Evolutionary conservation across 306 rosid species (phyloP).

Genomic region (Biancaea sappan): DNA sequence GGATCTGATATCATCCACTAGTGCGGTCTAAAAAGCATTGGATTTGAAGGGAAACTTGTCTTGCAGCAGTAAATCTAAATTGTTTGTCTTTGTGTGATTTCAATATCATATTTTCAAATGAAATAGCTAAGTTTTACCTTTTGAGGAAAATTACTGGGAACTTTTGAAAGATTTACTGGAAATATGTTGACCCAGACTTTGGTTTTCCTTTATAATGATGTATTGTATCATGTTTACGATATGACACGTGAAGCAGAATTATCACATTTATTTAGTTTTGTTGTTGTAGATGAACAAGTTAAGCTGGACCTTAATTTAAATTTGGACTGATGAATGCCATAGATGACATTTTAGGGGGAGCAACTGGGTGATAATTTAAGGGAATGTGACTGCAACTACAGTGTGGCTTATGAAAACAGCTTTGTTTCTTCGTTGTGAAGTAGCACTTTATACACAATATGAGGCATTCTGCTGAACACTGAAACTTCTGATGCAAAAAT

Average conservation of each 20-base stretch:
- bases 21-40: not conserved
- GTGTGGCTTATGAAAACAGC: constrained; percentile 15
- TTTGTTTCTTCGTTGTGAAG: constrained; percentile 23
- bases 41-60: not conserved
- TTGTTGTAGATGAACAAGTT: constrained; percentile 5
- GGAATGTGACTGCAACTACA: not conserved
- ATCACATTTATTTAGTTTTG: not conserved
- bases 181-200: not conserved
- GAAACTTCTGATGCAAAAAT: constrained; percentile 1
- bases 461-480: constrained; percentile 12
- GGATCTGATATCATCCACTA: not conserved
- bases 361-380: not conserved
- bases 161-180: constrained; percentile 11
- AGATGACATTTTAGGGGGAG: constrained; percentile 3
- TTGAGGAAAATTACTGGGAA: constrained; percentile 6
- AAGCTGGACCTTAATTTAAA: constrained; percentile 4
- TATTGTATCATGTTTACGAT: not conserved
- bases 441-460: not conserved
- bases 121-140: constrained; percentile 6
- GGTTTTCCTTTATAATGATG: not conserved
- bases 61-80: constrained; percentile 8
- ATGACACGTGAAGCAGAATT: not conserved
- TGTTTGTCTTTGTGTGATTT: constrained; percentile 23
- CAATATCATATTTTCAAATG: constrained; percentile 19
- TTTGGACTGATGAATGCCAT: not conserved